Evolutionary conservation across 148 eudicot genomes (phyloP), one percentile per base, ranked within the genome.

Genomic region (Fagopyrum homotropicum): DNA sequence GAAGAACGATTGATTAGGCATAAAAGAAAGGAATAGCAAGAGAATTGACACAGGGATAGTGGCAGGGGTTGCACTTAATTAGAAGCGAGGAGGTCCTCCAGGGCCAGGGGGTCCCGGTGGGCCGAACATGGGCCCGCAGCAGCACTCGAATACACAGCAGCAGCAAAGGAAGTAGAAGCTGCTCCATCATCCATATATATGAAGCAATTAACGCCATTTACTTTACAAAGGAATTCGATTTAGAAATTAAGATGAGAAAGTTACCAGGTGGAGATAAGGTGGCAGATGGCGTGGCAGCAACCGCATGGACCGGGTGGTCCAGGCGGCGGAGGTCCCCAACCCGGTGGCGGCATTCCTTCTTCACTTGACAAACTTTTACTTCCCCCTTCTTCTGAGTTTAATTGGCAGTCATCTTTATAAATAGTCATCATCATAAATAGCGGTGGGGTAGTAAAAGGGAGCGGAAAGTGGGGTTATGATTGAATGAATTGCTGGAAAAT

Each of bases 121-220:
- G 44, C 81, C 78, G 47, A 75, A 79, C 78, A 79, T 75, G 22
- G 78, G 81, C 40, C 81, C 81, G 44, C 81, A 79, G 14, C 81
- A 79, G 19, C 73, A 52, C 74, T 79, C 81, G 22, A 79, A 56
- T 12, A 79, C 61, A 52, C 81, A 79, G 46, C 81, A 79, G 60
- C 81, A 79, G 35, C 77, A 79, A 26, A 79, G 56, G 47, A 79
- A 12, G 50, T 79, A 79, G 61, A 75, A 75, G n/a, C 81, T 79
- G 81, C 70, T 30, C 70, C 70, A 64, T 57, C 63, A 4, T 22
- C 26, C 26, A 22, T 22, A 22, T 22, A 22, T 22, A 22, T 22
- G 26, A 22, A 22, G 26, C 26, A 35, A 61, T 12, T 10, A 40
- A 49, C 52, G 7, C 55, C 51, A 49, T 35, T 47, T 30, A 48